Conservation (phyloP, 495 filamentous ascomycete species). For the Penicillium ucsense region DNA sequence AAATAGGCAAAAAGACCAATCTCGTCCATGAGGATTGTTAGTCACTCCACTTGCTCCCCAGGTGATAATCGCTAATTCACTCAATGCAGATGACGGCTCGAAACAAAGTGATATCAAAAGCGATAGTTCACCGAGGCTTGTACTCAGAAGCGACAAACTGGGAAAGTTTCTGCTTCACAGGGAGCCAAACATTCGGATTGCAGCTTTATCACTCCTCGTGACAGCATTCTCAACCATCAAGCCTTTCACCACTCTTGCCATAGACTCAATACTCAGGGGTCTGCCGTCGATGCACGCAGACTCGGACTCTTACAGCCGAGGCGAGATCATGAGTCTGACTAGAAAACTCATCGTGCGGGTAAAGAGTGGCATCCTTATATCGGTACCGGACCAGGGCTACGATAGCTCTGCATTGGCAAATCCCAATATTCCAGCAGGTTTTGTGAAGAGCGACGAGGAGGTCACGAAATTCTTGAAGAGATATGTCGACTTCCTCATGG, state of each 20-base stretch:
- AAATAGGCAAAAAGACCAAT: constrained; percentile 70
- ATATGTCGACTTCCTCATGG: constrained; percentile 61
- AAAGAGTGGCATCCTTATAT: constrained; percentile 25
- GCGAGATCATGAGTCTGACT: constrained; percentile 60
- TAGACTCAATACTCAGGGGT: constrained; percentile 48
- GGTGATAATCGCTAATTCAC: constrained; percentile 6
- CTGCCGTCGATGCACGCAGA: constrained; percentile 66
- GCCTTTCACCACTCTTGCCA: constrained; percentile 50
- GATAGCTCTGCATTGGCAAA: constrained; percentile 3
- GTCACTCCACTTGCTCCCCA: constrained; percentile 2
- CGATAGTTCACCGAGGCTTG: constrained; percentile 9
- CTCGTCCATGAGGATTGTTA: constrained; percentile 65
- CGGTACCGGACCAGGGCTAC: no score
- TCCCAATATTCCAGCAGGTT: constrained; percentile 6
- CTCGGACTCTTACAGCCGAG: constrained; percentile 71
- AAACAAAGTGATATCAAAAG: constrained; percentile 12
- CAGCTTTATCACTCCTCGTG: constrained; percentile 65
- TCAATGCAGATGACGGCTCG: constrained; percentile 18
- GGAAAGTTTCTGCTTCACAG: constrained; percentile 53
- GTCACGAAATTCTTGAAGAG: constrained; percentile 54
- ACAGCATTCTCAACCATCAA: constrained; percentile 59
- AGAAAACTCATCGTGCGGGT: constrained; percentile 61
- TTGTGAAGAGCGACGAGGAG: constrained; percentile 22
- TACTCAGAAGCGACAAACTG: constrained; percentile 33
- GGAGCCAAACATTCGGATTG: constrained; percentile 53